phyloP scores from a whole-genome alignment of 176 grass and related monocot genomes.

The Elymus sibiricus region DNA sequence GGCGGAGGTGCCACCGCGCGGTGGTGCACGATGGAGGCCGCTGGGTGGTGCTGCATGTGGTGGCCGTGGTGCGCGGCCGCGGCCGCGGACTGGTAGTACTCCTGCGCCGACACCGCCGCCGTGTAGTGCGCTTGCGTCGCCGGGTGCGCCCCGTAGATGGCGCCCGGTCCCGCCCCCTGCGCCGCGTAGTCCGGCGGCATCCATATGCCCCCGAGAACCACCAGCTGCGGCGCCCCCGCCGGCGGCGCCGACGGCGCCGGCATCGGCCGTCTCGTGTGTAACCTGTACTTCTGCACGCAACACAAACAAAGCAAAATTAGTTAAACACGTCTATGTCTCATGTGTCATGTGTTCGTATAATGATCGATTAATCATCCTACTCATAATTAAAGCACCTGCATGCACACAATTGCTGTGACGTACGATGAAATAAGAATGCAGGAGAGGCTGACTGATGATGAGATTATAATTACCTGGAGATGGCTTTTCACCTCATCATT shows the following conservation, averaged over 20 bases:
- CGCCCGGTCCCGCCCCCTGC: conserved; percentile 37
- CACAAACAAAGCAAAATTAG: background rate
- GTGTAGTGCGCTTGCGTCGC: conserved; percentile 60
- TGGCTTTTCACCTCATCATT: conserved; percentile 99
- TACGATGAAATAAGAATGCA: background rate
- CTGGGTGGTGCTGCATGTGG: conserved; percentile 53
- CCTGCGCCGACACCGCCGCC: conserved; percentile 44
- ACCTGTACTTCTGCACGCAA: conserved; percentile 73
- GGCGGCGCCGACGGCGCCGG: conserved; percentile 28
- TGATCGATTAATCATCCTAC: background rate
- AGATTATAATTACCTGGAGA: conserved; percentile 75
- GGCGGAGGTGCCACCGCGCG: conserved; percentile 3
- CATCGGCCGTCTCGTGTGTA: conserved; percentile 79
- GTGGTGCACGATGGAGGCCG: conserved; percentile 28
- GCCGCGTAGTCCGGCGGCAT: conserved; percentile 79
- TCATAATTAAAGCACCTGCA: background rate
- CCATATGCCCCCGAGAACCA: conserved; percentile 88
- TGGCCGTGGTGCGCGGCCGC: conserved; percentile 59
- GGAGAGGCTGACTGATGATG: background rate
- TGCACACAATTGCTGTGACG: background rate
- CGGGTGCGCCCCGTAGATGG: conserved; percentile 77
- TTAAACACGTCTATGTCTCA: background rate
- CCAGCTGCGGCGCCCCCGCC: conserved; percentile 55
- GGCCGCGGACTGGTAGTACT: conserved; percentile 54
- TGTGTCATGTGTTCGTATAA: background rate